A percentile compares a stretch with the other conserved stretches of the same genome.
phyloP scores from a whole-genome alignment of 306 rosid species.

The Vigna mungo region DNA sequence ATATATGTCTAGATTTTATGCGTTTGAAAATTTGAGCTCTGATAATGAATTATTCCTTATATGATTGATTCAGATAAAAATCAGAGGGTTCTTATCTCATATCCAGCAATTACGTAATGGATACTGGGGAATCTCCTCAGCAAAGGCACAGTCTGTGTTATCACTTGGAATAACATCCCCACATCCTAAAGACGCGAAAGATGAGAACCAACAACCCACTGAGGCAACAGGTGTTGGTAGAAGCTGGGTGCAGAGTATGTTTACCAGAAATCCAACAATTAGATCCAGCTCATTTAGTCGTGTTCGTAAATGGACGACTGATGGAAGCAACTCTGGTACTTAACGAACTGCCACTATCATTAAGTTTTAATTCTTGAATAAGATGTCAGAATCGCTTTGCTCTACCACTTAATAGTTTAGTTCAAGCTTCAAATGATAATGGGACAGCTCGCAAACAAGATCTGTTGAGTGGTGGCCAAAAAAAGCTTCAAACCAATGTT shows the following conservation, averaged over 20 bases:
- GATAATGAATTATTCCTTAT: constrained; percentile 31
- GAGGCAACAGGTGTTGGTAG: constrained; percentile 92
- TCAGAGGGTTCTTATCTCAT: constrained; percentile 92
- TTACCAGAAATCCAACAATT: constrained; percentile 78
- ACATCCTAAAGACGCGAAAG: constrained; percentile 70
- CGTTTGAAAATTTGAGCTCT: constrained; percentile 37
- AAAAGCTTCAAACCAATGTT: constrained; percentile 92
- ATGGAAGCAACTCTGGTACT: constrained; percentile 68
- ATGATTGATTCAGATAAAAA: constrained; percentile 75
- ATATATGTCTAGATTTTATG: constrained; percentile 33
- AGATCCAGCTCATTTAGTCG: constrained; percentile 83
- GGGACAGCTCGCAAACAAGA: constrained; percentile 83
- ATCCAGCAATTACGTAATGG: constrained; percentile 79
- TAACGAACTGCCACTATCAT: constrained; percentile 32
- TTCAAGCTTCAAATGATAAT: constrained; percentile 70
- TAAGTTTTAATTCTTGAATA: constrained; percentile 30
- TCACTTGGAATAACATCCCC: constrained; percentile 85
- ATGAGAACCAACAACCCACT: constrained; percentile 84
- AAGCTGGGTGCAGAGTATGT: constrained; percentile 99
- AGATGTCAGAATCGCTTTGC: constrained; percentile 26
- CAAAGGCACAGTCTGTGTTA: constrained; percentile 70
- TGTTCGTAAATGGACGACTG: constrained; percentile 90
- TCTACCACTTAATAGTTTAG: constrained; percentile 22
- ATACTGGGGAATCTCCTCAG: constrained; percentile 85
- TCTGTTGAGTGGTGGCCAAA: constrained; percentile 71